Base-by-base conservation (phyloP, 768 basidiomycete species). In the Psilocybe subaeruginosa region DNA sequence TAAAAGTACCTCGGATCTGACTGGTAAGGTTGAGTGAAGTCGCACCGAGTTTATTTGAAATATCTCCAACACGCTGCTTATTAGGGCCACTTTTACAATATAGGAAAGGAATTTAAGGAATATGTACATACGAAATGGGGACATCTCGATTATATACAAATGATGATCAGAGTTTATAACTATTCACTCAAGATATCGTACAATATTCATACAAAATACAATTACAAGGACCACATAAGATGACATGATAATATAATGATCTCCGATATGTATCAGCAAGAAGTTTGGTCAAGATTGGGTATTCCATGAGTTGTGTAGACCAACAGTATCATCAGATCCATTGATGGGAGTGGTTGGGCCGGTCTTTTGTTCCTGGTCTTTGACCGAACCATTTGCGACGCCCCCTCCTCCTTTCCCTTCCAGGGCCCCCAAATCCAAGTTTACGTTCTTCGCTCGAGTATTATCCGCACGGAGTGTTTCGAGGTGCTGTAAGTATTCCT, bases 401-500 rank as follows among this genome's bases (percentile, higher is more conserved):
- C 61, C 65, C 47, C 72, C 76, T 14, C 70, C 76, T 27, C 70
- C 70, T 54, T 78, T 78, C 17, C 73, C 74, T 49, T 77, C 79
- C n/a, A 72, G 50, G 27, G 68, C 68, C 27, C 73, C 76, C 5
- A 72, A 45, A 37, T 69, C 74, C n/a, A 73, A 72, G 27, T 72
- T 66, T 30, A 75, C 59, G 50, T 52, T 68, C 74, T 88, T 89
- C 23, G 77, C 75, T 73, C 94, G 90, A 29, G 84, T 83, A 68
- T 92, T 91, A 70, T 99, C 97, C 39, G 90, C 89, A 17, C 97
- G 85, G 58, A 93, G 69, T 39, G 76, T 78, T 73, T 98, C 93
- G 43, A 99, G 70, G 61, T 86, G 78, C 39, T 78, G 73, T 51
- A 99, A 79, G 77, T 99, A 99, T 48, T 70, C 81, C 65, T 93